Evolutionary conservation across 2,329 filamentous ascomycete genomes (phyloP).

Genomic region (Hypoxylon sp.): DNA sequence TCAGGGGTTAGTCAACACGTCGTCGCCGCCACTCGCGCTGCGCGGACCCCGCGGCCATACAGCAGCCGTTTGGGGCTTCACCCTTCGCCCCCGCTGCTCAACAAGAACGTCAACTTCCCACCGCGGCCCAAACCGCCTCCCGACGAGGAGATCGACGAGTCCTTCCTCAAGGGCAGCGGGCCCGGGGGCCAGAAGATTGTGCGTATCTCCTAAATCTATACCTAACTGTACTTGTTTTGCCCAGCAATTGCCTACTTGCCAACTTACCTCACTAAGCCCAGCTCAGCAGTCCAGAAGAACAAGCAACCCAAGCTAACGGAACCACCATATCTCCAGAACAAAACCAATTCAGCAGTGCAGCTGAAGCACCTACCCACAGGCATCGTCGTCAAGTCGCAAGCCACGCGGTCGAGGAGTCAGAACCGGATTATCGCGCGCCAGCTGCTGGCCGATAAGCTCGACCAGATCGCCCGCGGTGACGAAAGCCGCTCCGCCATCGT

Average conservation of each 20-base stretch:
- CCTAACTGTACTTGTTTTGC: too few species aligned
- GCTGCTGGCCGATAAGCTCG: constrained; percentile 79
- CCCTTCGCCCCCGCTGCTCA: constrained; percentile 38
- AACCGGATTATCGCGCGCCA: constrained; percentile 88
- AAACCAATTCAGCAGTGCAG: constrained; percentile 95
- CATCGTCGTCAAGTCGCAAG: constrained; percentile 93
- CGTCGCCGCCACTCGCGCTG: background rate
- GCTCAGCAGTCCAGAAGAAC: background rate
- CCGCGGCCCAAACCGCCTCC: constrained; percentile 78
- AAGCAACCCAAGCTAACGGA: constrained; percentile 12
- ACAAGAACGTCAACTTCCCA: constrained; percentile 71
- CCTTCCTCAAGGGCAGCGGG: constrained; percentile 89
- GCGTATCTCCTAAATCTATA: constrained; percentile 40
- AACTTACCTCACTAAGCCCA: background rate
- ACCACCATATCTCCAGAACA: constrained; percentile 72
- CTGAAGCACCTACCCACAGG: constrained; percentile 90
- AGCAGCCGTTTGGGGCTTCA: constrained; percentile 43
- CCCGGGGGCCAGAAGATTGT: constrained; percentile 97
- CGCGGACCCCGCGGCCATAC: constrained; percentile 44
- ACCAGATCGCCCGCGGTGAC: constrained; percentile 78
- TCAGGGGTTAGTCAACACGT: background rate
- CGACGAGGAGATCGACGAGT: constrained; percentile 83
- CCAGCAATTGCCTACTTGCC: too few species aligned
- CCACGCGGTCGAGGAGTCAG: constrained; percentile 85
- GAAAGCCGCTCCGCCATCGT: constrained; percentile 75